Evolutionary conservation across 2,329 filamentous ascomycete genomes (phyloP).

Genomic region (Aspergillus sp.): DNA sequence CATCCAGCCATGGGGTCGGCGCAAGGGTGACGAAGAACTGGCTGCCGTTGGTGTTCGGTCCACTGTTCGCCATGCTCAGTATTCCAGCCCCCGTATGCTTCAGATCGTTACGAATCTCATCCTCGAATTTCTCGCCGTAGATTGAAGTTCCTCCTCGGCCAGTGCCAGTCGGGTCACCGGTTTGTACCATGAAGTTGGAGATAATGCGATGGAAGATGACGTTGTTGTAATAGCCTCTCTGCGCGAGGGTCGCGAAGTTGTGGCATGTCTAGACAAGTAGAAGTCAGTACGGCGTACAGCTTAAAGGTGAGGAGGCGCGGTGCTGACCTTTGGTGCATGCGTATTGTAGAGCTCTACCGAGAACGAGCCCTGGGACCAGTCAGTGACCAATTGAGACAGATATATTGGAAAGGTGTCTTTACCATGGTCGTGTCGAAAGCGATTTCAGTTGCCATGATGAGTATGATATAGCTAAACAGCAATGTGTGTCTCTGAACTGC

Average conservation of each 20-base stretch:
- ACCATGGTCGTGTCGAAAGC: conserved; percentile 84
- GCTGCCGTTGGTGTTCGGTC: conserved; percentile 86
- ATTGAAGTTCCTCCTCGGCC: conserved; percentile 84
- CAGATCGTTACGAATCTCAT: conserved; percentile 74
- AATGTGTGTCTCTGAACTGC: too few relatives aligned
- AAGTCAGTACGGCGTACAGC: conserved; percentile 10
- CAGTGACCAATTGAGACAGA: conserved; percentile 5
- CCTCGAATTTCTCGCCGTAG: conserved; percentile 89
- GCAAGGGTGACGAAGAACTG: conserved; percentile 97
- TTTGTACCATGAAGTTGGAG: conserved; percentile 93
- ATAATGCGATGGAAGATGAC: conserved; percentile 93
- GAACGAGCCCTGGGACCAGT: conserved; percentile 64
- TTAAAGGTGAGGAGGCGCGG: neutral
- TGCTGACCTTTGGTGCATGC: conserved; percentile 68
- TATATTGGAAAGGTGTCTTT: conserved; percentile 16
- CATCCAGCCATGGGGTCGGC: conserved; percentile 92
- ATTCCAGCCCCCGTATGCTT: conserved; percentile 92
- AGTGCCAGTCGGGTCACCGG: conserved; percentile 89
- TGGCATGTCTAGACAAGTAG: conserved; percentile 59
- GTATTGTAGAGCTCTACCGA: conserved; percentile 82
- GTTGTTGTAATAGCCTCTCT: conserved; percentile 81
- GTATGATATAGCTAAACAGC: neutral
- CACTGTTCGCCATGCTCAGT: conserved; percentile 94
- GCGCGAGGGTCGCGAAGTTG: conserved; percentile 78
- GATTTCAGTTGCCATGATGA: conserved; percentile 69